Conservation (phyloP, 2,329 filamentous ascomycete species). For the Fusarium brevicatenulatum region DNA sequence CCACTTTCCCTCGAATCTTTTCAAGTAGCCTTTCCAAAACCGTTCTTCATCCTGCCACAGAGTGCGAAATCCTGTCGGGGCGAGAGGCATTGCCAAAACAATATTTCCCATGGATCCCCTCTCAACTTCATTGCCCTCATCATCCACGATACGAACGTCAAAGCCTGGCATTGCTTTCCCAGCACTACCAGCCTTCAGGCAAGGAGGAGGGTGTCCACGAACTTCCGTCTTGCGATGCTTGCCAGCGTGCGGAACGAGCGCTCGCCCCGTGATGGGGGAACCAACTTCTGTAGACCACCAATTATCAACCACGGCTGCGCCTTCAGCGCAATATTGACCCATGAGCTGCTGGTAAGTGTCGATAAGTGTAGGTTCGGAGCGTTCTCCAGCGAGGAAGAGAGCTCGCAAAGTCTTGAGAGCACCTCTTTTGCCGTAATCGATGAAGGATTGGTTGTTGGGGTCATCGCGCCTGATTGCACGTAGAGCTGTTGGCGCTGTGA, state of each 20-base stretch:
- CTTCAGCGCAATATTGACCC: constrained; percentile 69
- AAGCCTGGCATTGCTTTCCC: constrained; percentile 94
- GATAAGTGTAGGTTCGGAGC: constrained; percentile 88
- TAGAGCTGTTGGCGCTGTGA: constrained; percentile 88
- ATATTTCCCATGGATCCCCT: constrained; percentile 89
- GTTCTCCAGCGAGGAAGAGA: constrained; percentile 87
- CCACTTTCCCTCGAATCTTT: constrained; percentile 83
- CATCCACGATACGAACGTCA: constrained; percentile 85
- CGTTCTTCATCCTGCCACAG: constrained; percentile 87
- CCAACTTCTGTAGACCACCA: constrained; percentile 71
- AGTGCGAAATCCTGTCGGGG: constrained; percentile 85
- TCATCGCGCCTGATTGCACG: constrained; percentile 89
- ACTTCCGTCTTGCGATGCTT: constrained; percentile 59
- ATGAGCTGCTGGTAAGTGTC: constrained; percentile 82
- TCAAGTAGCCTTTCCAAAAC: constrained; percentile 87
- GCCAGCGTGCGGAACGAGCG: constrained; percentile 67
- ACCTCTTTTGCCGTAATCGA: constrained; percentile 70
- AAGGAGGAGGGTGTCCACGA: constrained; percentile 55
- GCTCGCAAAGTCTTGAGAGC: constrained; percentile 78
- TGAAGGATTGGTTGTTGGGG: constrained; percentile 74
- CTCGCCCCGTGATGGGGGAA: constrained; percentile 67
- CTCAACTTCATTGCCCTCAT: constrained; percentile 77
- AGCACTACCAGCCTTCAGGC: constrained; percentile 84
- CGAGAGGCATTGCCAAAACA: constrained; percentile 82
- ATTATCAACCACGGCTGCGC: constrained; percentile 67